Evolutionary conservation across 169 alveolate genomes (phyloP).

Genomic region (Fabrea salina): DNA sequence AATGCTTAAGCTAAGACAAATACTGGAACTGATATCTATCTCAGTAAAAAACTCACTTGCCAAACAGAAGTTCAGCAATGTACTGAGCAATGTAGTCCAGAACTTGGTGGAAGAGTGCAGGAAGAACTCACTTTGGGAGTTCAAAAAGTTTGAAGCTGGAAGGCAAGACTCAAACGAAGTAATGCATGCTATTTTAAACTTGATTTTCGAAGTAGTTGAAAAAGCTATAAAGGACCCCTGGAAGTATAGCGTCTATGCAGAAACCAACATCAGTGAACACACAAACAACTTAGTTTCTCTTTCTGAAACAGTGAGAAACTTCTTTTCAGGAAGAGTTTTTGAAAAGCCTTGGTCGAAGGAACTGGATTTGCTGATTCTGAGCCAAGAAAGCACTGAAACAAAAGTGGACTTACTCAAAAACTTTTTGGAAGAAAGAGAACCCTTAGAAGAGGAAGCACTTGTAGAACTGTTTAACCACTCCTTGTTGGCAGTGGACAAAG

Average conservation of each 20-base stretch:
- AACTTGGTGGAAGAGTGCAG: background rate
- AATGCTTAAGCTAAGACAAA: background rate
- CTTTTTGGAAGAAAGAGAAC: background rate
- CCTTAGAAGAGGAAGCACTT: background rate
- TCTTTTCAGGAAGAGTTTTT: slow-evolving; percentile 1
- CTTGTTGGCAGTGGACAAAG: background rate
- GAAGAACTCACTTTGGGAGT: background rate
- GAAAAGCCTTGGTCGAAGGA: slow-evolving; percentile 14
- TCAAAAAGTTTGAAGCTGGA: background rate
- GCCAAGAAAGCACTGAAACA: background rate
- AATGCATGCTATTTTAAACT: background rate
- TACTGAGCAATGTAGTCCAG: background rate
- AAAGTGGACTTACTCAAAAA: background rate
- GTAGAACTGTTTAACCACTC: slow-evolving; percentile 12
- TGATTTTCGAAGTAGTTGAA: background rate
- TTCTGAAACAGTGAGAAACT: background rate
- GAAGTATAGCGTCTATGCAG: background rate
- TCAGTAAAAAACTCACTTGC: background rate
- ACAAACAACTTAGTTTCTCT: background rate
- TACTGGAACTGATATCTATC: background rate
- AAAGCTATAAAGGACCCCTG: slow-evolving; percentile 10
- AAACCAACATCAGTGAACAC: background rate
- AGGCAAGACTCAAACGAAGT: background rate
- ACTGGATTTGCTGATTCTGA: background rate
- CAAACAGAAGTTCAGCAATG: background rate